Base-by-base conservation (phyloP, 805 yeast genomes). In the Hanseniaspora thailandica region DNA sequence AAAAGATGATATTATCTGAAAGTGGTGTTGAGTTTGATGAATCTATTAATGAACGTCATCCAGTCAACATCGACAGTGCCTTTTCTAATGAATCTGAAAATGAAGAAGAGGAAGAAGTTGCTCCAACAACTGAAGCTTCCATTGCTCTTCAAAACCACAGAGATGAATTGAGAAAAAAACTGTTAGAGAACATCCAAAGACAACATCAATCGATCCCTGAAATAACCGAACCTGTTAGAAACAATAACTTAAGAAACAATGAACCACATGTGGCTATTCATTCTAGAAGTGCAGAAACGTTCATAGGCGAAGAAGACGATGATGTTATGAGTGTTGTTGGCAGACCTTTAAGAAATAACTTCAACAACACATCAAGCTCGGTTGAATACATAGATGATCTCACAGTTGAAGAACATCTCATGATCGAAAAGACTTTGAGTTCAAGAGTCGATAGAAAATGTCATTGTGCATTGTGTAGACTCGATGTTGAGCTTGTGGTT, bases 401-500 rank as follows among this genome's bases (percentile, higher is more conserved):
- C n/a, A n/a, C n/a, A n/a, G n/a, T n/a, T n/a, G n/a, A n/a, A n/a
- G n/a, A n/a, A n/a, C n/a, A n/a, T n/a, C n/a, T 9, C 15, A 15
- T n/a, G n/a, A 45, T 47, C 12, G 44, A 26, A 26, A 36, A 28
- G 19, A 28, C 51, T 0, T 22, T 47, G 7, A 28, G 17, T 2
- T 47, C 51, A 7, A 47, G 51, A 38, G 39, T 47, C 2, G 38
- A 38, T 13, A 31, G 51, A 38, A 47, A 47, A 30, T 22, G 39
- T 4, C 51, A 47, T 20, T 47, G 51, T 36, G 25, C 51, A 8
- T 22, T 28, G 8, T 47, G 51, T 15, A 35, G 44, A 35, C 35
- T 47, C 10, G 51, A 47, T 36, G 44, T 47, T 38, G 51, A 47
- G 26, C 35, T 47, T n/a, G 51, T 47, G 34, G 22, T 36, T 8